These are phyloP conservation scores for Arachnopeziza araneosa DNA, from an alignment of 2,329 filamentous ascomycete species.

Conservation along the genomic window DNA sequence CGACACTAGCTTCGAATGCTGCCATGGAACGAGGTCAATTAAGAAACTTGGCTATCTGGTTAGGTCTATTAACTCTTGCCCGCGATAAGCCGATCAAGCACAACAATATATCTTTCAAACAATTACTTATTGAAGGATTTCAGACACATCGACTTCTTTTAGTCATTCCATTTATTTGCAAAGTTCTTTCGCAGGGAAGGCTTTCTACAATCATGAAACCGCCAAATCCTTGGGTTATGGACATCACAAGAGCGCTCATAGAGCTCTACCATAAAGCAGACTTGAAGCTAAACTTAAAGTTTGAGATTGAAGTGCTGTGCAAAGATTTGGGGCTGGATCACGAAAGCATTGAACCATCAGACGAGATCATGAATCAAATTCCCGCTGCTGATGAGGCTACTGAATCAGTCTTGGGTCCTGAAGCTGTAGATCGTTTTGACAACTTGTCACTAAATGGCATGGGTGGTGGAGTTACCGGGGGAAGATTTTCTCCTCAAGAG, in stretches of 20 bases:
- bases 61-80: slow-evolving; percentile 87
- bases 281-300: slow-evolving; percentile 93
- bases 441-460: slow-evolving; percentile 74
- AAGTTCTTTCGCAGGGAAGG: slow-evolving; percentile 80
- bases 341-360: slow-evolving; percentile 82
- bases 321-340: slow-evolving; percentile 89
- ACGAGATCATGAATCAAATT: slow-evolving; percentile 74
- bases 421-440: slow-evolving; percentile 75
- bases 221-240: slow-evolving; percentile 97
- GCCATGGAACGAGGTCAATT: slow-evolving; percentile 80
- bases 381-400: slow-evolving; percentile 56
- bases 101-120: slow-evolving; percentile 94
- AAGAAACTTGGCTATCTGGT: slow-evolving; percentile 91
- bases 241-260: slow-evolving; percentile 84
- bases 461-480: slow-evolving; percentile 59
- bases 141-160: slow-evolving; percentile 87
- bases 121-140: slow-evolving; percentile 86
- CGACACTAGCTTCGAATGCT: slow-evolving; percentile 63
- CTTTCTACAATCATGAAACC: slow-evolving; percentile 86
- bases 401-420: slow-evolving; percentile 45
- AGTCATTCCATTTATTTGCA: slow-evolving; percentile 96
- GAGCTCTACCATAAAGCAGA: slow-evolving; percentile 92
- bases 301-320: slow-evolving; percentile 96
- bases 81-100: slow-evolving; percentile 94
- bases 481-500: slow-evolving; percentile 69